Percentiles rank a stretch among this genome's conserved stretches.
phyloP scores from a whole-genome alignment of 139 green algal species.

The Picochlorum sp. region DNA sequence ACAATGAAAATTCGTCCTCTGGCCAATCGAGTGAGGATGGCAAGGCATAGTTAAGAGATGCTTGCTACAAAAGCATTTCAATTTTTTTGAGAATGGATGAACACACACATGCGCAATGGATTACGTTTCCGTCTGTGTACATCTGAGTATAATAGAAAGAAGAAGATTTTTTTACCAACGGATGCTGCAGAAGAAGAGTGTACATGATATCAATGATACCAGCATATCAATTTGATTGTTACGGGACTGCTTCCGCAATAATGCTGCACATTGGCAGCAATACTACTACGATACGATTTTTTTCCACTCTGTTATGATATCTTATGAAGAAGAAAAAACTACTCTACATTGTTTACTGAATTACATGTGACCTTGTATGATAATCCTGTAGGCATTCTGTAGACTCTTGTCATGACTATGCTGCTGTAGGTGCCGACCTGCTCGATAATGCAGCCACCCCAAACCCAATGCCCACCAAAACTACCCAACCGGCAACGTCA shows the following conservation, averaged over 20 bases:
- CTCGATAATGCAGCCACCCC: slow-evolving; percentile 15
- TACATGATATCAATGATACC: too few relatives aligned
- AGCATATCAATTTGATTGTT: slow-evolving; percentile 2
- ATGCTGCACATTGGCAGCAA: neutral
- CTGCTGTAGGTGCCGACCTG: neutral
- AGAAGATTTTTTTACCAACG: neutral
- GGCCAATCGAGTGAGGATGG: neutral
- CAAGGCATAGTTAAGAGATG: neutral
- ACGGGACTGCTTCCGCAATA: neutral
- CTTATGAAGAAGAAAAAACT: too few relatives aligned
- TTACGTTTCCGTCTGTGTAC: neutral
- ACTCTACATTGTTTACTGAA: too few relatives aligned
- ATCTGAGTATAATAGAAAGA: neutral
- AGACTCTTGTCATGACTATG: neutral
- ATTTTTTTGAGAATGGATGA: too few relatives aligned
- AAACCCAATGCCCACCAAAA: slow-evolving; percentile 40
- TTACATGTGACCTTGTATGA: neutral
- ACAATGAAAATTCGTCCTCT: slow-evolving; percentile 1
- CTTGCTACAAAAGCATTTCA: neutral
- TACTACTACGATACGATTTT: too few relatives aligned
- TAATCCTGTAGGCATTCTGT: neutral
- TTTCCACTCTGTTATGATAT: too few relatives aligned
- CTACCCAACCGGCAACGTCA: slow-evolving; percentile 74
- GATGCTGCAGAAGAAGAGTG: neutral
- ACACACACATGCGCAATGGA: neutral